These are phyloP conservation scores for Candida manassasensis DNA, from an alignment of 805 yeast species.

Conservation along the genomic window DNA sequence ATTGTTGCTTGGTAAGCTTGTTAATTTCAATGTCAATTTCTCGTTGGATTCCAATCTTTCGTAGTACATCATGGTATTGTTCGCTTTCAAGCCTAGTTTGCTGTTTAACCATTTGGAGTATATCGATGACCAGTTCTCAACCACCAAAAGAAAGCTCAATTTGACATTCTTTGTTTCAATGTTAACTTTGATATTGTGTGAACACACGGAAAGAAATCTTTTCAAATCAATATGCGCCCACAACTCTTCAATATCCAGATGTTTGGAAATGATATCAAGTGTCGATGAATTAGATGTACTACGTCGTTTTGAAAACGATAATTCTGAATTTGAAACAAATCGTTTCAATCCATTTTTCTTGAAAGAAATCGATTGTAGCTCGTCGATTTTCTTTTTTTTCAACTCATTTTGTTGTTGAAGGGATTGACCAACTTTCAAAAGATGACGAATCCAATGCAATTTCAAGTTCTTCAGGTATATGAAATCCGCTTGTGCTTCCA, in stretches of 20 bases:
- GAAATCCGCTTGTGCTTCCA: conserved; percentile 44
- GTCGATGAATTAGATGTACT: conserved; percentile 4
- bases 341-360: conserved; percentile 17
- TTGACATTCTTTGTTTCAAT: conserved; percentile 17
- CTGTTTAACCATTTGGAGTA: conserved; percentile 48
- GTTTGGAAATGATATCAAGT: conserved; percentile 20
- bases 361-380: conserved; percentile 24
- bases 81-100: conserved; percentile 37
- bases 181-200: conserved; percentile 21
- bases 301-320: conserved; percentile 3
- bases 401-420: conserved; percentile 18
- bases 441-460: conserved; percentile 20
- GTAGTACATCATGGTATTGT: conserved; percentile 22
- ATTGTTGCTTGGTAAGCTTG: conserved; percentile 38
- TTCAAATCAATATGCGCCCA: conserved; percentile 48
- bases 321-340: conserved; percentile 11
- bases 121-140: conserved; percentile 44
- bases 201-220: conserved; percentile 25
- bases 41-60: conserved; percentile 20
- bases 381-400: conserved; percentile 29
- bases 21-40: conserved; percentile 27
- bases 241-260: conserved; percentile 31
- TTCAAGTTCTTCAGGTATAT: conserved; percentile 30
- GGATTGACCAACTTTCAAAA: conserved; percentile 25
- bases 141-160: conserved; percentile 38